Evolutionary conservation across 495 filamentous ascomycete genomes (phyloP).

Genomic region (Neurospora sp.): DNA sequence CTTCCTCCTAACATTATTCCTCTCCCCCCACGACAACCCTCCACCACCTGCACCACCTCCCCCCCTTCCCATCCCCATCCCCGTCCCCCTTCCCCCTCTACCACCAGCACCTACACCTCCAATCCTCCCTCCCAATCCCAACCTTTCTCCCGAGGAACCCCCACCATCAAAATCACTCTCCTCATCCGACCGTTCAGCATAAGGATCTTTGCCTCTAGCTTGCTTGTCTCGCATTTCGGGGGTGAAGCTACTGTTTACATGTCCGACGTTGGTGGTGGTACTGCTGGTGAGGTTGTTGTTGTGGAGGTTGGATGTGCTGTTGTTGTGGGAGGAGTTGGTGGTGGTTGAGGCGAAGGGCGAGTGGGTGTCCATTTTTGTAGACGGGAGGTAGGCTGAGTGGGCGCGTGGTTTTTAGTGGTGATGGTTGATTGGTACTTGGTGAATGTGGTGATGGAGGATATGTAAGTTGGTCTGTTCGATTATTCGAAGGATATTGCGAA

Average conservation of each 20-base stretch:
- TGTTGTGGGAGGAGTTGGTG: neutral
- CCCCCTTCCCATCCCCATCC: neutral
- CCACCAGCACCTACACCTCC: neutral
- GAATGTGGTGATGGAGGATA: neutral
- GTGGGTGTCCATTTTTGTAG: neutral
- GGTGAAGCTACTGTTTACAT: conserved; percentile 15
- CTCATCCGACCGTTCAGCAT: conserved; percentile 5
- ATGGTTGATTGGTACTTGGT: neutral
- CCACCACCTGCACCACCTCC: neutral
- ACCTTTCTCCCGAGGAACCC: neutral
- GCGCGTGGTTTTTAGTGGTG: neutral
- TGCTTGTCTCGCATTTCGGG: conserved; percentile 40
- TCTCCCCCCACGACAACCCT: neutral
- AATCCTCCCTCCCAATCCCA: neutral
- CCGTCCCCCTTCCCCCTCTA: neutral
- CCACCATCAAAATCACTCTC: neutral
- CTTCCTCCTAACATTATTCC: neutral
- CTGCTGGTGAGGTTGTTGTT: neutral
- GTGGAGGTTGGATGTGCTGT: conserved; percentile 5
- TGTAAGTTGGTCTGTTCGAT: neutral
- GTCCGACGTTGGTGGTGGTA: neutral
- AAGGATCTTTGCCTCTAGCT: conserved; percentile 44
- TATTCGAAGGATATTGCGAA: neutral
- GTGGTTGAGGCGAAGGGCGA: neutral
- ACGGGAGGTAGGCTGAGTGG: neutral